Evolutionary conservation across 345 rosid genomes (phyloP), one percentile per base, ranked within the genome.

Genomic region (Camelina hispida): DNA sequence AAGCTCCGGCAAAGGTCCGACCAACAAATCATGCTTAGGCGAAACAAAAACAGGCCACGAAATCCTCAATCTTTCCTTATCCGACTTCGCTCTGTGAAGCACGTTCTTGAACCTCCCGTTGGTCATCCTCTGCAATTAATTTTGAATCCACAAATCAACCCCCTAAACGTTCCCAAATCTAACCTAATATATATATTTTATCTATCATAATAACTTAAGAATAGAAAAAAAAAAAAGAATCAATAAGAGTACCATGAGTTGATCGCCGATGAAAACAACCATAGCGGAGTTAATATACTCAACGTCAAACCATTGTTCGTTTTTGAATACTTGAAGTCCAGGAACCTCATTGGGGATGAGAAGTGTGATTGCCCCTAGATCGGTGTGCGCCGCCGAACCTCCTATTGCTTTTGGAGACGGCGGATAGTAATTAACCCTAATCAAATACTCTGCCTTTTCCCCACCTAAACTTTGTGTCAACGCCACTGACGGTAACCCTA

Each of bases 331-430:
- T 54, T 54, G 35, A 54, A 54, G 59, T 54, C 35, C 35, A 6
- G 16, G 59, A 54, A 54, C 59, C 59, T 54, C 59, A 25, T 25
- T 54, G 9, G 59, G 35, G 28, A 54, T 4, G 9, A 54, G 59
- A 7, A 23, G 16, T 23, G 59, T 25, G 14, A 54, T 6, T 25
- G 59, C 59, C 25, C 59, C 58, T 23, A 53, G 6, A 23, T 53
- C 58, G 1, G 59, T 54, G 30, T 52, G 56, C 56, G 4, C 56
- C 7, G 56, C 56, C 0, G 30, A 28, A 28, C 30, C 28, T 52
- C 30, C 56, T 52, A 52, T 20, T 28, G 8, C 15, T 10, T 52
- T 6, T 2, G 30, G 56, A 22, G 15, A 20, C 13, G 56, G 56
- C n/a, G 15, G 56, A 52, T 52, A 52, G 56, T 18, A 52, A 22